Percentiles rank a stretch among this genome's conserved stretches.
Conservation (phyloP, 2,329 filamentous ascomycete species). For the Alternaria sp. region DNA sequence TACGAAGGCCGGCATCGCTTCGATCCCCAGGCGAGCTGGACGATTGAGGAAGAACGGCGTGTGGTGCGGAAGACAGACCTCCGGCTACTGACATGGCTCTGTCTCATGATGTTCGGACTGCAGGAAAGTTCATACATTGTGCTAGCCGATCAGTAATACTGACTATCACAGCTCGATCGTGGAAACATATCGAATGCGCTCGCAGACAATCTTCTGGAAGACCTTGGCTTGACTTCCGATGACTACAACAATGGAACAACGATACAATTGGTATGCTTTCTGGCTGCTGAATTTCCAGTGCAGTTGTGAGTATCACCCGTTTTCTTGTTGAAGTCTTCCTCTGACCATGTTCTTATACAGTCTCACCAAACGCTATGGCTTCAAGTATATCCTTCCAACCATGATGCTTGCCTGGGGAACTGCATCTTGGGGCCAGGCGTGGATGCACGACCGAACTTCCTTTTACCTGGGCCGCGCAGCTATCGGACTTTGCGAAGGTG, state of each 20-base stretch:
- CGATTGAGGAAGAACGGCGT: conserved; percentile 60
- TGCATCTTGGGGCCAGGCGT: conserved; percentile 69
- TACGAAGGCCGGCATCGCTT: conserved; percentile 64
- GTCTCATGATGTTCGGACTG: conserved; percentile 54
- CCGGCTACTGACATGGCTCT: conserved; percentile 37
- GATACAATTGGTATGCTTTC: conserved; percentile 82
- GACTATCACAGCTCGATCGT: conserved; percentile 54
- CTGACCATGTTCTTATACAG: background rate
- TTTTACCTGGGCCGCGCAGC: conserved; percentile 52
- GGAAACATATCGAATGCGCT: conserved; percentile 50
- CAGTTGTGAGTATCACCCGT: conserved; percentile 32
- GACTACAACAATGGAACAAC: conserved; percentile 48
- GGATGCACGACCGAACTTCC: conserved; percentile 58
- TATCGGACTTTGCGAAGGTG: conserved; percentile 53
- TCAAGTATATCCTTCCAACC: conserved; percentile 51
- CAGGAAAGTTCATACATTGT: conserved; percentile 1
- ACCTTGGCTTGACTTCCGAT: conserved; percentile 38
- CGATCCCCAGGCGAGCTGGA: conserved; percentile 63
- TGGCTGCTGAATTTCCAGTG: conserved; percentile 58
- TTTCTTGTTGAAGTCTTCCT: background rate
- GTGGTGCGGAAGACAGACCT: conserved; percentile 59
- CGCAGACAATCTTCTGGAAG: conserved; percentile 38
- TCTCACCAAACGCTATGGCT: conserved; percentile 54
- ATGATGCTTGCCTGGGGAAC: conserved; percentile 55
- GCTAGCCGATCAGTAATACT: background rate